Conservation (phyloP, 495 filamentous ascomycete species). For the Chaetomium cochliodes region DNA sequence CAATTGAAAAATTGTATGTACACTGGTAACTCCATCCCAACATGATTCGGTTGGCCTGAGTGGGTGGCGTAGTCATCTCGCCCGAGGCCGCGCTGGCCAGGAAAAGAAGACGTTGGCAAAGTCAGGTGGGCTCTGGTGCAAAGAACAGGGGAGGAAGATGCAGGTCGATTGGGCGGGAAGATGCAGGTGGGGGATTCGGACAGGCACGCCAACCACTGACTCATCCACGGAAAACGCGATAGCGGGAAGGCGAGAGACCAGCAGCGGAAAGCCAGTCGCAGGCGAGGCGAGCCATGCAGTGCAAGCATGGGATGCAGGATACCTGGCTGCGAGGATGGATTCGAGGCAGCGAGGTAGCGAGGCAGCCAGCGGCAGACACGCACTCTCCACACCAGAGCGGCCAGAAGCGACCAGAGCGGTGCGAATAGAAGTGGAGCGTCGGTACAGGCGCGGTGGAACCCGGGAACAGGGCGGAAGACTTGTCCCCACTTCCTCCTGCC, state of each 20-base stretch:
- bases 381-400: not conserved
- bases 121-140: constrained; percentile 21
- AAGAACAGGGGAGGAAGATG: constrained; percentile 10
- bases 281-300: constrained; percentile 18
- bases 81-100: constrained; percentile 15
- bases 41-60: not conserved
- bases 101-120: constrained; percentile 19
- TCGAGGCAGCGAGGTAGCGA: constrained; percentile 22
- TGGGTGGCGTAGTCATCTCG: constrained; percentile 25
- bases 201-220: constrained; percentile 12
- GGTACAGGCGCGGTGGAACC: constrained; percentile 18
- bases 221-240: constrained; percentile 17
- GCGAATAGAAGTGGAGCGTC: not conserved
- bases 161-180: constrained; percentile 27
- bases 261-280: constrained; percentile 13
- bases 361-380: constrained; percentile 14
- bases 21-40: constrained; percentile 2
- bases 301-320: not conserved
- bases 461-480: constrained; percentile 1
- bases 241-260: not conserved
- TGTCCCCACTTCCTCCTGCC: constrained; percentile 3
- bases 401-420: not conserved
- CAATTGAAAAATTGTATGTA: not conserved
- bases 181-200: constrained; percentile 22
- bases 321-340: not conserved